A percentile compares a stretch with the other conserved stretches of the same genome.
These are phyloP conservation scores for Phyllostachys edulis DNA, from an alignment of 176 grass and related monocot genomes.

Conservation along the genomic window DNA sequence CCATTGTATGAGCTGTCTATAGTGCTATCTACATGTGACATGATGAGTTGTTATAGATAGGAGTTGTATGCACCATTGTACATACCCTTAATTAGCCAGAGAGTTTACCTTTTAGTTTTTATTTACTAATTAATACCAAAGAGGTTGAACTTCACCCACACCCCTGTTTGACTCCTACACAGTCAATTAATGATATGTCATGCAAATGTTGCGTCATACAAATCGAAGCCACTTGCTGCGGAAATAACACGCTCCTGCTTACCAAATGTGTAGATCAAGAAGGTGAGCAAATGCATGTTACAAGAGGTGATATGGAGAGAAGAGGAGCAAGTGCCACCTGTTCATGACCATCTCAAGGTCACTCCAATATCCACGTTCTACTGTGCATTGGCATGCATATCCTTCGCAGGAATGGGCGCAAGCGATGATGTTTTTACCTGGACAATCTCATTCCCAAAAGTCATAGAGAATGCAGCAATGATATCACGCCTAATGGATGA, in stretches of 20 bases:
- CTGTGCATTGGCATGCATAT: not conserved
- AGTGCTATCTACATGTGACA: too few relatives aligned
- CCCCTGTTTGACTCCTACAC: not conserved
- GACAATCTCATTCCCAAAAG: not conserved
- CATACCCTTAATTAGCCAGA: too few relatives aligned
- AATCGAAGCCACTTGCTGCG: not conserved
- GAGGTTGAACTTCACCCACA: too few relatives aligned
- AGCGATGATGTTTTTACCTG: not conserved
- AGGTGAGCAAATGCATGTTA: not conserved
- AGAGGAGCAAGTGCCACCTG: not conserved
- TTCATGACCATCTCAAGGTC: not conserved
- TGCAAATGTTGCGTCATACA: not conserved
- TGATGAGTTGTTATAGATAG: too few relatives aligned
- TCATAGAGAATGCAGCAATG: not conserved
- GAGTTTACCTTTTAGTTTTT: too few relatives aligned
- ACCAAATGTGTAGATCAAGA: not conserved
- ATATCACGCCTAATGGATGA: not conserved
- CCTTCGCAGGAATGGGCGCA: not conserved
- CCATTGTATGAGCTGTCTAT: too few relatives aligned
- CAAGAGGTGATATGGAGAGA: slow-evolving; percentile 10
- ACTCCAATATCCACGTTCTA: not conserved
- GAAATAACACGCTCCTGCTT: not conserved
- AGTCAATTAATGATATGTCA: not conserved
- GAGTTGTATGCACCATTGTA: too few relatives aligned
- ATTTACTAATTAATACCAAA: too few relatives aligned